Percentiles rank a stretch among this genome's conserved stretches.
These are phyloP conservation scores for Rhododendron ovatum DNA, from an alignment of 148 eudicot genomes.

Conservation along the genomic window DNA sequence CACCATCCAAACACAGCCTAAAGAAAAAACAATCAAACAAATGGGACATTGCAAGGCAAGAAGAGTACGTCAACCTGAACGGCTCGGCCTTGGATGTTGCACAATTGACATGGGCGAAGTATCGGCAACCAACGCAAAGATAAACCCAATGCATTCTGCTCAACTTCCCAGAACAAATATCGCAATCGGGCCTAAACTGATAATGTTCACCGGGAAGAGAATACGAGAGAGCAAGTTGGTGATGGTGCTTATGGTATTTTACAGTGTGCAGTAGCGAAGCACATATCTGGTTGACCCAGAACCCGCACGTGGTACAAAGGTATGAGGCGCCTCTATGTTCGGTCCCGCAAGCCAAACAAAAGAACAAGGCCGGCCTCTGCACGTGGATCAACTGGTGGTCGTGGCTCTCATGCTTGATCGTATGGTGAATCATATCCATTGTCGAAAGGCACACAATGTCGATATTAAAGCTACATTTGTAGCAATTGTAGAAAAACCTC, in stretches of 20 bases:
- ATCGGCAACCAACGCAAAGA: neutral
- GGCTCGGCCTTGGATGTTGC: neutral
- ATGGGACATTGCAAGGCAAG: too few species aligned
- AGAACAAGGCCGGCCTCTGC: neutral
- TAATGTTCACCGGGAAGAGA: neutral
- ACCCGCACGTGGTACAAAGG: neutral
- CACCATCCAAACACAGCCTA: neutral
- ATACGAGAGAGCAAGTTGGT: neutral
- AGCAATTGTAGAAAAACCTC: neutral
- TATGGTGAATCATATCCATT: neutral
- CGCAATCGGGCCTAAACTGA: neutral
- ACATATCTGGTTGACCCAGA: neutral
- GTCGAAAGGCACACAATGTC: neutral
- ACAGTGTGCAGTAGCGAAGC: neutral
- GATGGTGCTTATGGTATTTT: neutral
- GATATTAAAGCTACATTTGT: neutral
- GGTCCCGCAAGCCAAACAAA: neutral
- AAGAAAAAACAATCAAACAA: neutral
- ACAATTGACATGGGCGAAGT: neutral
- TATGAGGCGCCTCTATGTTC: neutral
- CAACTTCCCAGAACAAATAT: neutral
- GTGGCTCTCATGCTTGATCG: neutral
- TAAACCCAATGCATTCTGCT: neutral
- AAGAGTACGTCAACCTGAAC: neutral
- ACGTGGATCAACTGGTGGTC: neutral